Conservation (phyloP, 306 rosid genomes). For the Psophocarpus tetragonolobus region DNA sequence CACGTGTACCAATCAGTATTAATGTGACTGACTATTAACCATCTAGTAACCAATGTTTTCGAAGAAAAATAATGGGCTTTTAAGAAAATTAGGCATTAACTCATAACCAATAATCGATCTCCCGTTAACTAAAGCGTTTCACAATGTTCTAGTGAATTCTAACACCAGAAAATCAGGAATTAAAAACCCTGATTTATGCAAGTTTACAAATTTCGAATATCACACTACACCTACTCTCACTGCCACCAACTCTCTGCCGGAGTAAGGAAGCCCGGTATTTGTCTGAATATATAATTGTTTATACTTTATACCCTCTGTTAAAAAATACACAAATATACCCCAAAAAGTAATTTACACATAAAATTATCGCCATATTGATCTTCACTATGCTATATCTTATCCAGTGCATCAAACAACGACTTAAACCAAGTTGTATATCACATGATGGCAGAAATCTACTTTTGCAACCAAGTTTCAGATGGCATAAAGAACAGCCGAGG, state of each 20-base stretch:
- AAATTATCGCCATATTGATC: neutral
- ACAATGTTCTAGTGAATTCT: neutral
- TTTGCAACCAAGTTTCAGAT: constrained; percentile 16
- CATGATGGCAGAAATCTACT: neutral
- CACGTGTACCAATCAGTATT: too few species aligned
- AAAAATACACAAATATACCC: neutral
- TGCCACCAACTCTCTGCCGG: neutral
- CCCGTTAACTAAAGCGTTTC: neutral
- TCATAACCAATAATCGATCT: too few species aligned
- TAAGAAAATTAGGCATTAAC: neutral
- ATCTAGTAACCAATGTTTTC: neutral
- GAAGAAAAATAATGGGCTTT: too few species aligned
- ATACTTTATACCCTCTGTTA: too few species aligned
- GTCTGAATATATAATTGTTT: too few species aligned
- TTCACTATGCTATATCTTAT: neutral
- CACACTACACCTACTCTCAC: neutral
- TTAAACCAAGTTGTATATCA: neutral
- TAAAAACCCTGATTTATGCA: neutral
- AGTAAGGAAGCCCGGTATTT: neutral
- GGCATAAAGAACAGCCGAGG: neutral
- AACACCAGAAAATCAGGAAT: too few species aligned
- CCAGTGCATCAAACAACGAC: neutral
- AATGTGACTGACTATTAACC: neutral
- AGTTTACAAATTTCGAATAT: neutral
- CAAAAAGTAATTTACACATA: neutral